Conservation (phyloP, 2,329 filamentous ascomycete species). For the Colletotrichum sp. region DNA sequence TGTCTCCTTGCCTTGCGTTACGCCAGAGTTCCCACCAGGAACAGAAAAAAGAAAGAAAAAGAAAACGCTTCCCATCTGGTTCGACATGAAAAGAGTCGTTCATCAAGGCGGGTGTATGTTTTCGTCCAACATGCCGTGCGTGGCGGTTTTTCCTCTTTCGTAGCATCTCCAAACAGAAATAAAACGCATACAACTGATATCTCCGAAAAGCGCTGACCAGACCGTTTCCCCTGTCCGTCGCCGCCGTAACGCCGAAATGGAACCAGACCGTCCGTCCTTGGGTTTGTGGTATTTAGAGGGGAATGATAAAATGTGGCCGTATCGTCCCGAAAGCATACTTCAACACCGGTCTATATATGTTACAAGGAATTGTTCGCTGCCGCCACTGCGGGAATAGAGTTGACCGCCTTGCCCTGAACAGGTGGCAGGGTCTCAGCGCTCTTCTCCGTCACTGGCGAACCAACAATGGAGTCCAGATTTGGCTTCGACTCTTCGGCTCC, state of each 20-base stretch:
- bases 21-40: background rate
- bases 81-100: background rate
- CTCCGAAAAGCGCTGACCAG: background rate
- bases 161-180: background rate
- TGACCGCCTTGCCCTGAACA: background rate
- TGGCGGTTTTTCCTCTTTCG: background rate
- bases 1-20: background rate
- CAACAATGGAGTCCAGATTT: slow-evolving; percentile 36
- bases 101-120: background rate
- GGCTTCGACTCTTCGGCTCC: slow-evolving; percentile 44
- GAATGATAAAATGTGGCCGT: background rate
- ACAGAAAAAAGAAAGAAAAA: background rate
- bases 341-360: slow-evolving; percentile 30
- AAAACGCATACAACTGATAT: background rate
- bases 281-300: slow-evolving; percentile 1
- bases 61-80: background rate
- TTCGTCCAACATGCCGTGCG: background rate
- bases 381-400: background rate
- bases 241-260: slow-evolving; percentile 13
- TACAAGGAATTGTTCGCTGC: slow-evolving; percentile 31
- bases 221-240: slow-evolving; percentile 3
- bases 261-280: background rate
- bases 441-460: slow-evolving; percentile 37
- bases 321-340: background rate
- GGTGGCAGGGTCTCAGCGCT: slow-evolving; percentile 22